phyloP scores from a whole-genome alignment of 2,329 filamentous ascomycete genomes.

The Epichloe glyceriae region DNA sequence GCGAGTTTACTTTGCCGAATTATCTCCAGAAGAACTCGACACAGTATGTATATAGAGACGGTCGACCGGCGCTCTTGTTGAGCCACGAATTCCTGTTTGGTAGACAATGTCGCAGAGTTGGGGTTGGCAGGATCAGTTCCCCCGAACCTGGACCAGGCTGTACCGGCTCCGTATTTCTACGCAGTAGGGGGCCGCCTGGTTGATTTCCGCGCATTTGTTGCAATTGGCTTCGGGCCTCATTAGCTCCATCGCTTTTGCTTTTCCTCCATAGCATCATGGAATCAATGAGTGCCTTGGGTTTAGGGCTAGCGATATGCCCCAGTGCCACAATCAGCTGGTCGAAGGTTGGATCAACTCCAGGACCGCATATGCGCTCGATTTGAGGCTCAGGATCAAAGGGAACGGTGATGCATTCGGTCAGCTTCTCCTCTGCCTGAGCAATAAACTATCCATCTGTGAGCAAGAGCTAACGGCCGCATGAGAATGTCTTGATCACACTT shows the following conservation, averaged over 20 bases:
- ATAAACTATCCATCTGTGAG: slow-evolving; percentile 51
- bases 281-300: slow-evolving; percentile 90
- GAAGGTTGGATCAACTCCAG: slow-evolving; percentile 75
- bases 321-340: slow-evolving; percentile 89
- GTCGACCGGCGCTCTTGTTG: slow-evolving; percentile 82
- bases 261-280: slow-evolving; percentile 98
- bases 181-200: slow-evolving; percentile 39
- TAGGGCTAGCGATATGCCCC: slow-evolving; percentile 86
- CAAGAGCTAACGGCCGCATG: slow-evolving; percentile 7
- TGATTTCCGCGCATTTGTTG: slow-evolving; percentile 35
- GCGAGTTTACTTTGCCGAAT: slow-evolving; percentile 78
- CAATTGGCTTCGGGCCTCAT: slow-evolving; percentile 47
- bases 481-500: slow-evolving; percentile 19
- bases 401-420: slow-evolving; percentile 73
- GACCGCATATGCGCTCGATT: slow-evolving; percentile 82
- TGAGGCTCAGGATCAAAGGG: slow-evolving; percentile 69
- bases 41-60: slow-evolving; percentile 91
- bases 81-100: slow-evolving; percentile 57
- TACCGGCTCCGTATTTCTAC: slow-evolving; percentile 63
- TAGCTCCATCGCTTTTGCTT: slow-evolving; percentile 81
- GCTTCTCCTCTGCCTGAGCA: slow-evolving; percentile 89
- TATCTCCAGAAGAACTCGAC: slow-evolving; percentile 84
- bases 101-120: slow-evolving; percentile 28
- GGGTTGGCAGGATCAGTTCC: slow-evolving; percentile 18
- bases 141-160: slow-evolving; percentile 26